These are phyloP conservation scores for Tephrocybe rancida DNA, from an alignment of 768 basidiomycete species.

Conservation along the genomic window DNA sequence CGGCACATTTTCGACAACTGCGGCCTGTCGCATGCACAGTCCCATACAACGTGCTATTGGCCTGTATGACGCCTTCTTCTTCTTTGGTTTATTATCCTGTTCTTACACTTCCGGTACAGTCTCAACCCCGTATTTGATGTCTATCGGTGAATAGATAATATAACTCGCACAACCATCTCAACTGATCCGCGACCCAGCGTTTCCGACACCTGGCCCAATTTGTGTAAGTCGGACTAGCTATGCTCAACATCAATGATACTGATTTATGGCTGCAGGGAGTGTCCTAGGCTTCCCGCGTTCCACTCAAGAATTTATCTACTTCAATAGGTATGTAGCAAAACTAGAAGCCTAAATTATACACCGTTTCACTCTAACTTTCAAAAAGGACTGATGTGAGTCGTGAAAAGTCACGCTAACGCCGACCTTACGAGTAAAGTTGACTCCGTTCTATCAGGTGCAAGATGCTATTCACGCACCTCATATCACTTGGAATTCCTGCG, in stretches of 20 bases:
- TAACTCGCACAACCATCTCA: not conserved
- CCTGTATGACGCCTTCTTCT: slow-evolving; percentile 33
- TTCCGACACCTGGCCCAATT: slow-evolving; percentile 53
- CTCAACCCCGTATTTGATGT: slow-evolving; percentile 60
- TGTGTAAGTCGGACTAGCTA: slow-evolving; percentile 32
- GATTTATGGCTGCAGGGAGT: slow-evolving; percentile 36
- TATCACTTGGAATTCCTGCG: slow-evolving; percentile 59
- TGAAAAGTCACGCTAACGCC: slow-evolving; percentile 6
- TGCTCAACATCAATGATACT: not conserved
- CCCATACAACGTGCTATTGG: slow-evolving; percentile 51
- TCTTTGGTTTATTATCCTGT: not conserved
- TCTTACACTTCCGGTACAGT: slow-evolving; percentile 24
- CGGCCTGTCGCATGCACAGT: slow-evolving; percentile 48
- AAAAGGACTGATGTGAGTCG: slow-evolving; percentile 37
- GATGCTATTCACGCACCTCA: slow-evolving; percentile 67
- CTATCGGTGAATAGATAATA: slow-evolving; percentile 38
- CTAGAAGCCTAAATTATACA: too few relatives aligned
- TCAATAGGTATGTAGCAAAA: slow-evolving; percentile 42
- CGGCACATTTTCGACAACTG: slow-evolving; percentile 40
- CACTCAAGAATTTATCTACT: slow-evolving; percentile 58
- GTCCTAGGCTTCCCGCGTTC: slow-evolving; percentile 73
- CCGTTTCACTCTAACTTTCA: too few relatives aligned
- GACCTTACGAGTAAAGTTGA: not conserved
- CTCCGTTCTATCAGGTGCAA: slow-evolving; percentile 37
- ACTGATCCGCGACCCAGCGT: slow-evolving; percentile 31